Percentiles rank a stretch among this genome's conserved stretches.
Evolutionary conservation across 75 land plant genomes (phyloP).

Genomic region (Cupressus sempervirens): DNA sequence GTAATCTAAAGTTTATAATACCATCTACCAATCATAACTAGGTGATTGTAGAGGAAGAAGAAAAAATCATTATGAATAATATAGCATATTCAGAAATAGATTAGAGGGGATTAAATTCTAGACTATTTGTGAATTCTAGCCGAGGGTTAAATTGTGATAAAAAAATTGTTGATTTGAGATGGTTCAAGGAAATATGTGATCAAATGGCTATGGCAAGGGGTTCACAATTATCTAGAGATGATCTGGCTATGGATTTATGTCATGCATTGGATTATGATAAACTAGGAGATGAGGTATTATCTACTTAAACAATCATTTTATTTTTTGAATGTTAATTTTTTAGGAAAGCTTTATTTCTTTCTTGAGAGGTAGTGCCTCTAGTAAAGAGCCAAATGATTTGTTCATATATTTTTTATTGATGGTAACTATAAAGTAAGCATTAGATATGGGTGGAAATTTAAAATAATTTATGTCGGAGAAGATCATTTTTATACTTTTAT

Average conservation of each 20-base stretch:
- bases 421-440: conserved; percentile 67
- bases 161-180: conserved; percentile 45
- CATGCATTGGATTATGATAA: conserved; percentile 69
- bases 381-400: neutral
- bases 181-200: conserved; percentile 73
- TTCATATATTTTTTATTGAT: conserved; percentile 11
- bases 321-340: neutral
- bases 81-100: conserved; percentile 2
- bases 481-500: neutral
- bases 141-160: conserved; percentile 11
- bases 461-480: neutral
- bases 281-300: conserved; percentile 88
- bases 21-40: conserved; percentile 41
- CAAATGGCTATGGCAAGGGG: conserved; percentile 33
- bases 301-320: neutral
- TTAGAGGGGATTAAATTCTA: conserved; percentile 2
- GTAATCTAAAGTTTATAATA: conserved; percentile 48
- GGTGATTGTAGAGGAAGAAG: conserved; percentile 29
- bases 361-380: neutral
- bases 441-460: neutral
- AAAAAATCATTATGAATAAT: conserved; percentile 15
- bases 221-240: conserved; percentile 79
- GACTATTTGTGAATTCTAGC: neutral
- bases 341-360: neutral
- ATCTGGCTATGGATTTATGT: conserved; percentile 78